Percentiles rank a stretch among this genome's conserved stretches.
Conservation (phyloP, 2,329 filamentous ascomycete genomes). For the Pseudogymnoascus sp. region DNA sequence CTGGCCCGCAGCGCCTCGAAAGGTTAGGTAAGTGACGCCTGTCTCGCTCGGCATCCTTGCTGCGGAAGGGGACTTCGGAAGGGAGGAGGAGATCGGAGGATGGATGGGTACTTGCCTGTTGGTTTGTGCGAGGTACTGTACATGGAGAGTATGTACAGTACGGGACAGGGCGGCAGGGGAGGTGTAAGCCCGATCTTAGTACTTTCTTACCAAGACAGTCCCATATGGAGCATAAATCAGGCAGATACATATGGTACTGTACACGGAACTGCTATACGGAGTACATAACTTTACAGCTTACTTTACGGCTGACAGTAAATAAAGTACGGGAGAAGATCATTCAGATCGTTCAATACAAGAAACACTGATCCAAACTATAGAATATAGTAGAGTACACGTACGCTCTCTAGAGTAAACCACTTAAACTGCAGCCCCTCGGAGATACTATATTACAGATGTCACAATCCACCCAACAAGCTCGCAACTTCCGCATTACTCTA, state of each 20-base stretch:
- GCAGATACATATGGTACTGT: neutral
- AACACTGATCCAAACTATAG: neutral
- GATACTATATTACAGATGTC: neutral
- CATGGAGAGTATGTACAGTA: neutral
- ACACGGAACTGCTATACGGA: neutral
- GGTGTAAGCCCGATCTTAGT: neutral
- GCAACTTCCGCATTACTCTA: neutral
- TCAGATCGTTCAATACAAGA: neutral
- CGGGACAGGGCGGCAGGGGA: neutral
- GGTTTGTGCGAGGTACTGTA: neutral
- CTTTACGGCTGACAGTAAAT: neutral
- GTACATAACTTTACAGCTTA: neutral
- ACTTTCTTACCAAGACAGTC: neutral
- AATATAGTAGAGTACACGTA: neutral
- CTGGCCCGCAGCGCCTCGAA: neutral
- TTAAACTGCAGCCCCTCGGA: neutral
- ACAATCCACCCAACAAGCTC: constrained; percentile 4
- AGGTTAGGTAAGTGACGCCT: neutral
- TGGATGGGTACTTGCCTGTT: neutral
- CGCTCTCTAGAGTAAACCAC: neutral
- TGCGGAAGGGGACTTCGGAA: neutral
- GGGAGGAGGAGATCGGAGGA: neutral
- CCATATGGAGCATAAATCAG: neutral
- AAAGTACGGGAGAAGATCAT: neutral
- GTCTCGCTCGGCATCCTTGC: neutral